These are phyloP conservation scores for Chaetoscypha palmicola DNA, from an alignment of 2,329 filamentous ascomycete genomes.

Conservation along the genomic window DNA sequence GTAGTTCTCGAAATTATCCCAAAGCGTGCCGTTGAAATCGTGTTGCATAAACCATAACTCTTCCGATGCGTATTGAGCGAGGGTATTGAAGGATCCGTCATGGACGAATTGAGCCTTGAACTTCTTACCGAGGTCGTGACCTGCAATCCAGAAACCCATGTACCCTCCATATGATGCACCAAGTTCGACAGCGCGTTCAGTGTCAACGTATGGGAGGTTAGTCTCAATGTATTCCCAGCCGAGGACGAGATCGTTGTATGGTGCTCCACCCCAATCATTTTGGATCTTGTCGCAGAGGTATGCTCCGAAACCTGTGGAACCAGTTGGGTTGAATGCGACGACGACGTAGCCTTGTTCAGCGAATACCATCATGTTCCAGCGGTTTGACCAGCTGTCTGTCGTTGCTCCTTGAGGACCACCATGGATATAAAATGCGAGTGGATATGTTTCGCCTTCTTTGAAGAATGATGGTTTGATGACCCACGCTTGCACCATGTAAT, in stretches of 20 bases:
- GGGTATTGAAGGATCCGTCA: constrained; percentile 18
- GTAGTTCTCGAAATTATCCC: constrained; percentile 55
- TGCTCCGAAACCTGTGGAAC: constrained; percentile 74
- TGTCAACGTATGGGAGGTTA: constrained; percentile 60
- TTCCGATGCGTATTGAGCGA: constrained; percentile 50
- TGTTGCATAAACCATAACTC: constrained; percentile 62
- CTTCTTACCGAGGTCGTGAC: constrained; percentile 67
- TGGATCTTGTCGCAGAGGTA: constrained; percentile 50
- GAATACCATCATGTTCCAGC: constrained; percentile 80
- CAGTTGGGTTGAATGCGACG: constrained; percentile 72
- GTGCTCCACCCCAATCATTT: constrained; percentile 44
- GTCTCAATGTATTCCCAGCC: constrained; percentile 66
- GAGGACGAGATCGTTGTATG: constrained; percentile 72
- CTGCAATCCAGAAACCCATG: constrained; percentile 87
- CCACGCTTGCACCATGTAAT: constrained; percentile 36
- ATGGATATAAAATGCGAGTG: constrained; percentile 43
- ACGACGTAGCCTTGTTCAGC: constrained; percentile 81
- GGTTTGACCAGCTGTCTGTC: constrained; percentile 67
- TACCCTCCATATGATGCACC: constrained; percentile 68
- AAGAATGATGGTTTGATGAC: constrained; percentile 63
- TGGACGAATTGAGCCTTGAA: constrained; percentile 62
- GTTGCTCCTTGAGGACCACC: constrained; percentile 76
- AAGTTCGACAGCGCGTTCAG: constrained; percentile 57
- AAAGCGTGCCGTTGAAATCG: constrained; percentile 55
- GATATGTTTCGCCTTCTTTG: constrained; percentile 37